Percentiles rank a stretch among this genome's conserved stretches.
These are phyloP conservation scores for Keithomyces neogunnii DNA, from an alignment of 2,329 filamentous ascomycete genomes.

Conservation along the genomic window DNA sequence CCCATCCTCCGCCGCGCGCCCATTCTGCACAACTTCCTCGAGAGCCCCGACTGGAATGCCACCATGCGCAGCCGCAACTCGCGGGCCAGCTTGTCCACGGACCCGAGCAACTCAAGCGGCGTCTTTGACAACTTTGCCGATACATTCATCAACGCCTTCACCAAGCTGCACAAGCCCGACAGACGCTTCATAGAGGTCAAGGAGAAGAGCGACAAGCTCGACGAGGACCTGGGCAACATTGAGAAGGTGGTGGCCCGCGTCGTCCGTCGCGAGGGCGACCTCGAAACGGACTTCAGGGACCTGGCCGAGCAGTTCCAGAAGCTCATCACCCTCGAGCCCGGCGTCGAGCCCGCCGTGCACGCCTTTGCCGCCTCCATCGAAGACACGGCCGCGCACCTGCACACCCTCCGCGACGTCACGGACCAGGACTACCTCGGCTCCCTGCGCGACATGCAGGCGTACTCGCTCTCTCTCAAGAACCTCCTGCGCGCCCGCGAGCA, in stretches of 20 bases:
- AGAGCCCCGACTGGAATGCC: slow-evolving; percentile 92
- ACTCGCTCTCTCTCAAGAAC: slow-evolving; percentile 76
- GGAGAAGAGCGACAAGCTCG: slow-evolving; percentile 86
- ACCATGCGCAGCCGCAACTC: slow-evolving; percentile 76
- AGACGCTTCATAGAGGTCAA: slow-evolving; percentile 89
- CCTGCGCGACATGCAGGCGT: slow-evolving; percentile 90
- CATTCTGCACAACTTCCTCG: slow-evolving; percentile 82
- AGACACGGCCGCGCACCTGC: slow-evolving; percentile 71
- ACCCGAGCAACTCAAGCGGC: slow-evolving; percentile 46
- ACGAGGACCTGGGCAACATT: slow-evolving; percentile 85
- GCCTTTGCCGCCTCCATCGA: slow-evolving; percentile 82
- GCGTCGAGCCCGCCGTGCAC: slow-evolving; percentile 72
- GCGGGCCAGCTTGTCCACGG: slow-evolving; percentile 47
- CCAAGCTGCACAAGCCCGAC: slow-evolving; percentile 91
- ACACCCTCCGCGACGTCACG: slow-evolving; percentile 77
- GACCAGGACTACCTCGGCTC: slow-evolving; percentile 94
- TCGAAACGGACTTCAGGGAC: slow-evolving; percentile 82
- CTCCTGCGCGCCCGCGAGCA: slow-evolving; percentile 90
- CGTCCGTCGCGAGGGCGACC: slow-evolving; percentile 74
- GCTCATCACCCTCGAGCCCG: slow-evolving; percentile 80
- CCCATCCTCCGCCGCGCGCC: slow-evolving; percentile 77
- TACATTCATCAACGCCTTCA: slow-evolving; percentile 94
- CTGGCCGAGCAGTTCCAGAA: slow-evolving; percentile 92
- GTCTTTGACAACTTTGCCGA: slow-evolving; percentile 95
- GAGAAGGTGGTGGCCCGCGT: slow-evolving; percentile 94